Evolutionary conservation across 2,329 filamentous ascomycete genomes (phyloP), one percentile per base, ranked within the genome.

Genomic region (Colletotrichum chlorophyti): DNA sequence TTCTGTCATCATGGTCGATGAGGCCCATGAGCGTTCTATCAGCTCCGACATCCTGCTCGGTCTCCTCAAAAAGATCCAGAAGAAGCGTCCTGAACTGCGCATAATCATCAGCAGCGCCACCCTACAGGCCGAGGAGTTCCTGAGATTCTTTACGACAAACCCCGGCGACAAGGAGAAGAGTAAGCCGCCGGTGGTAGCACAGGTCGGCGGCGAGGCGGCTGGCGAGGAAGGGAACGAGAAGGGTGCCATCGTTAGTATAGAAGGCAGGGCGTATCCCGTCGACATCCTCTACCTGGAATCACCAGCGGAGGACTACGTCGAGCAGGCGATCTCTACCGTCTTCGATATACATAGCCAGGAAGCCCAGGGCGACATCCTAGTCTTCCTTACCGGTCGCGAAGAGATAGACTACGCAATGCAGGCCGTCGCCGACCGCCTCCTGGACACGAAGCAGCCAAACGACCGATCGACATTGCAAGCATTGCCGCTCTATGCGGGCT

Each of bases 1-100:
- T 71, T 96, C 93, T 0, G 90, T 97, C 40, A 91, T 99, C 66
- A 97, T 99, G 92, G 90, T 99, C 7, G 95, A 99, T 70, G 94
- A 98, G 75, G 95, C 94, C 6, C 95, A 99, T 70, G 94, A 98
- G 74, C 83, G 95, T 51, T 97, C 93, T 45, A 83, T 98, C 58
- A 96, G 91, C 71, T 96, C 93, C 1, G 95, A 99, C 69, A 85
- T 99, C 11, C 80, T 98, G 7, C 83, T 99, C 4, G 94, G 95
- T 0, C 78, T 98, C 12, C 74, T 99, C 34, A 97, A 96, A 72
- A 98, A 98, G 72, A 94, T 99, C 47, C 78, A 86, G 52, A 91
- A 86, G 71, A 89, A 86, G 68, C 83, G 95, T 38, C 84, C 89
- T 7, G 93, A 97, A 58, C 75, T 98, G 49, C 86, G 93, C 17